Percentiles rank a stretch among this genome's conserved stretches.
Evolutionary conservation across 2,329 filamentous ascomycete species (phyloP).

Genomic region (Pseudogymnoascus pannorum): DNA sequence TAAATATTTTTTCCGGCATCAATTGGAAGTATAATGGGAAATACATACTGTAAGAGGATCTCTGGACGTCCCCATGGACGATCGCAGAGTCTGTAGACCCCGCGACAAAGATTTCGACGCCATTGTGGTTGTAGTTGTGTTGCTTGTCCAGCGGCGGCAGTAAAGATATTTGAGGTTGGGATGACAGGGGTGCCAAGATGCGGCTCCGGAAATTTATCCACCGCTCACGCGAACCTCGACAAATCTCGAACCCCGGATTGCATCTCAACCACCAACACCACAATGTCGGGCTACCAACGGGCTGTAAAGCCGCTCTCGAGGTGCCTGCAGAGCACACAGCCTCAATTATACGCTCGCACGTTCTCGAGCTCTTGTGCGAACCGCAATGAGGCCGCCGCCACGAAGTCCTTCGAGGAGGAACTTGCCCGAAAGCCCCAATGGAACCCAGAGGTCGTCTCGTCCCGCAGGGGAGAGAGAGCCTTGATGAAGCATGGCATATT

Average conservation of each 20-base stretch:
- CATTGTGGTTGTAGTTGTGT: constrained; percentile 21
- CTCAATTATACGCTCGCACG: constrained; percentile 20
- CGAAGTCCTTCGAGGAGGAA: constrained; percentile 28
- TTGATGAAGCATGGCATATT: constrained; percentile 61
- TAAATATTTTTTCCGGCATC: constrained; percentile 7
- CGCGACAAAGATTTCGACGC: constrained; percentile 27
- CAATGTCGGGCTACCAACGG: constrained; percentile 55
- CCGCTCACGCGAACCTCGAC: constrained; percentile 1
- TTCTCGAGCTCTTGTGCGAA: constrained; percentile 27
- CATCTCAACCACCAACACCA: constrained; percentile 11
- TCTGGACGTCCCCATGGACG: constrained; percentile 22
- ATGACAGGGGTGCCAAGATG: constrained; percentile 6
- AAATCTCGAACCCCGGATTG: constrained; percentile 1
- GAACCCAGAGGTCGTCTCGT: constrained; percentile 63
- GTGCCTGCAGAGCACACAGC: constrained; percentile 40
- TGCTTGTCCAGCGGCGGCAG: constrained; percentile 12
- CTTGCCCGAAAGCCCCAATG: constrained; percentile 35
- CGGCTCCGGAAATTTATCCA: constrained; percentile 22
- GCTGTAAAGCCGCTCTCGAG: constrained; percentile 49
- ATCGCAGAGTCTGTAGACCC: constrained; percentile 23
- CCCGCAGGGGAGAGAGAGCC: constrained; percentile 55
- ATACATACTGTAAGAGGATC: constrained; percentile 33
- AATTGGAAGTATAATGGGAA: background rate
- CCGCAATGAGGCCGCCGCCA: constrained; percentile 29
- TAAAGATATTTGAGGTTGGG: constrained; percentile 16